Evolutionary conservation across 179 eudicot genomes (phyloP).

Genomic region (Amaranthus tricolor): DNA sequence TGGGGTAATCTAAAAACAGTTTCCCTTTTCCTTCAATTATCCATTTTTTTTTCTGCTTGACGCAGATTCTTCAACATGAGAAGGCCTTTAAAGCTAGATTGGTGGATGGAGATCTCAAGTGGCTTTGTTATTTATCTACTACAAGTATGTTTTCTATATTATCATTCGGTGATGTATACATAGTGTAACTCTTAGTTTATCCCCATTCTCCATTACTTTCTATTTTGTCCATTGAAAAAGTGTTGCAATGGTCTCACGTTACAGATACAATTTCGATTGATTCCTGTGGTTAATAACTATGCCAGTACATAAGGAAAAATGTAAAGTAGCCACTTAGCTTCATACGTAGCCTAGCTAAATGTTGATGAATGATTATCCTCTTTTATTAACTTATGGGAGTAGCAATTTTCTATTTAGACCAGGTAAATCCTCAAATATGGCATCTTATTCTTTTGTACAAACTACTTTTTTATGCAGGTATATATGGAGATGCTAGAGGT

Average conservation of each 20-base stretch:
- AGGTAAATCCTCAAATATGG: neutral
- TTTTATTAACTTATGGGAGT: too few relatives aligned
- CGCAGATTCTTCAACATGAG: constrained; percentile 67
- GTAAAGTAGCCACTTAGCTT: neutral
- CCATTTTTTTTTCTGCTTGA: constrained; percentile 11
- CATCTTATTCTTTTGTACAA: constrained; percentile 6
- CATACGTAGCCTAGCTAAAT: constrained; percentile 3
- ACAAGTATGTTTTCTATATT: constrained; percentile 50
- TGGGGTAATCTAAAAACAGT: neutral
- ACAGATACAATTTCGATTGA: neutral
- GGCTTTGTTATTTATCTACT: constrained; percentile 82
- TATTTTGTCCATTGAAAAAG: neutral
- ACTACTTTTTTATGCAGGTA: constrained; percentile 40
- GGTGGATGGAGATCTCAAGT: constrained; percentile 51
- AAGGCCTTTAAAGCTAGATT: constrained; percentile 45
- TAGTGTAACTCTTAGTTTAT: neutral
- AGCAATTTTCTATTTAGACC: neutral
- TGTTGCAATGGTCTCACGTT: neutral
- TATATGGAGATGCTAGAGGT: constrained; percentile 82
- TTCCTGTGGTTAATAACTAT: neutral
- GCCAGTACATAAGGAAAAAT: neutral
- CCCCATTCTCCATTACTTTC: neutral
- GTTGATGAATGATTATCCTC: neutral
- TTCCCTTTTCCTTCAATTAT: constrained; percentile 6
- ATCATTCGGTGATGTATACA: neutral